Conservation (phyloP, 2,329 filamentous ascomycete genomes). For the Fusarium sp. region DNA sequence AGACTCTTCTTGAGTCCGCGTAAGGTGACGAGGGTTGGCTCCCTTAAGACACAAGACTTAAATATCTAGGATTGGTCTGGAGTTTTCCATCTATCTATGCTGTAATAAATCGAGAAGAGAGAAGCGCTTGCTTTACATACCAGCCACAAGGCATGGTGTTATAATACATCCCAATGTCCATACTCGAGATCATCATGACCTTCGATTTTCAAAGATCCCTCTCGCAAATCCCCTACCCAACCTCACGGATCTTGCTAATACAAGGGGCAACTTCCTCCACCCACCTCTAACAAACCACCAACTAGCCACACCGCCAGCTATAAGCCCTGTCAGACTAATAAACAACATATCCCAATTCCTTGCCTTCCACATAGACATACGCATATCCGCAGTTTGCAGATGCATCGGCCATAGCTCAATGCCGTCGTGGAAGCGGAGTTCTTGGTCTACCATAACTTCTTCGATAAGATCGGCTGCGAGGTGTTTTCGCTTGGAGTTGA, state of each 20-base stretch:
- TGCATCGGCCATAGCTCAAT: slow-evolving; percentile 52
- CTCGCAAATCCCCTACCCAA: slow-evolving; percentile 1
- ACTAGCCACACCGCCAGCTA: slow-evolving; percentile 8
- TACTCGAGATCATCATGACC: not conserved
- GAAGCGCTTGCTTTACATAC: not conserved
- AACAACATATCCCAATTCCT: slow-evolving; percentile 54
- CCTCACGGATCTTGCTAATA: slow-evolving; percentile 4
- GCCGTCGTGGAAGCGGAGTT: slow-evolving; percentile 37
- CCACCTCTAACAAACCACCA: slow-evolving; percentile 39
- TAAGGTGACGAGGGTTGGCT: too few relatives aligned
- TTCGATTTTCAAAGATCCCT: not conserved
- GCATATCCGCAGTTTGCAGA: slow-evolving; percentile 56
- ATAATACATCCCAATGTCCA: not conserved
- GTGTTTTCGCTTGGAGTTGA: slow-evolving; percentile 53
- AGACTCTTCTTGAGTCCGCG: too few relatives aligned
- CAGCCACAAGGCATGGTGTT: not conserved
- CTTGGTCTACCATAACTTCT: slow-evolving; percentile 54
- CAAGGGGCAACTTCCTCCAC: slow-evolving; percentile 27
- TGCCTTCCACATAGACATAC: slow-evolving; percentile 54
- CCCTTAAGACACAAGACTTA: not conserved
- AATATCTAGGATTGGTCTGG: not conserved
- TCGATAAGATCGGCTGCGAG: slow-evolving; percentile 55
- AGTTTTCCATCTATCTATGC: not conserved
- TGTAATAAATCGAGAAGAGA: not conserved
- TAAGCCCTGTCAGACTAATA: slow-evolving; percentile 34